A percentile compares a stretch with the other conserved stretches of the same genome.
Conservation (phyloP, 768 basidiomycete genomes). For the Kwoniella newhampshirensis region DNA sequence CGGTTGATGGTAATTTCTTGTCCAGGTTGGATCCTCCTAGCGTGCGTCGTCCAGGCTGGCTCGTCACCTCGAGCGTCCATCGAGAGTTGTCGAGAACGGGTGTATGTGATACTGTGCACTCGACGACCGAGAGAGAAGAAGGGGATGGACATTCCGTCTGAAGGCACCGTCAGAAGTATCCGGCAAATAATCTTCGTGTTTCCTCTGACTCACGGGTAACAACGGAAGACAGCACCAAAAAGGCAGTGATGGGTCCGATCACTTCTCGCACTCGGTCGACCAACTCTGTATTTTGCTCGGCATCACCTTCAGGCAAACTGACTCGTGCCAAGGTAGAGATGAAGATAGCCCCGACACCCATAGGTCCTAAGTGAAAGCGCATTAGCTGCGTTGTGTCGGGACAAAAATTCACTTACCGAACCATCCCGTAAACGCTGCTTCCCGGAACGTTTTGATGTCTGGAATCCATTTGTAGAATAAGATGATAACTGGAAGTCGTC, state of each 20-base stretch:
- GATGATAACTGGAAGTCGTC: constrained; percentile 80
- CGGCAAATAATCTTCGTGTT: not conserved
- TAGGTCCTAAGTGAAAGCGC: constrained; percentile 56
- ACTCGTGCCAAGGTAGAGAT: constrained; percentile 59
- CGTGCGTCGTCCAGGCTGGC: constrained; percentile 83
- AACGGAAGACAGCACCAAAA: constrained; percentile 90
- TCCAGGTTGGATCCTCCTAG: constrained; percentile 66
- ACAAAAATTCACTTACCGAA: constrained; percentile 82
- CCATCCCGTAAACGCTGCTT: constrained; percentile 92
- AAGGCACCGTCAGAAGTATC: constrained; percentile 1
- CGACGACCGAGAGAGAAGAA: constrained; percentile 88
- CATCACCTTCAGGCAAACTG: constrained; percentile 49
- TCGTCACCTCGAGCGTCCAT: constrained; percentile 54
- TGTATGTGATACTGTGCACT: constrained; percentile 86
- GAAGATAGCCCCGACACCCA: constrained; percentile 96
- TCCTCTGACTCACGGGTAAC: constrained; percentile 55
- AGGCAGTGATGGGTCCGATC: constrained; percentile 90
- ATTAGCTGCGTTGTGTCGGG: not conserved
- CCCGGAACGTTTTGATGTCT: constrained; percentile 88
- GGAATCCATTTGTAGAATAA: constrained; percentile 89
- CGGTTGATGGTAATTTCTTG: constrained; percentile 84
- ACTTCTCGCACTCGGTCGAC: constrained; percentile 66
- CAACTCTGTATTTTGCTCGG: constrained; percentile 60
- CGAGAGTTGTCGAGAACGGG: constrained; percentile 77
- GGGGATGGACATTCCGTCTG: constrained; percentile 85